phyloP scores from a whole-genome alignment of 139 green algal species.

The Tetradesmus obliquus region DNA sequence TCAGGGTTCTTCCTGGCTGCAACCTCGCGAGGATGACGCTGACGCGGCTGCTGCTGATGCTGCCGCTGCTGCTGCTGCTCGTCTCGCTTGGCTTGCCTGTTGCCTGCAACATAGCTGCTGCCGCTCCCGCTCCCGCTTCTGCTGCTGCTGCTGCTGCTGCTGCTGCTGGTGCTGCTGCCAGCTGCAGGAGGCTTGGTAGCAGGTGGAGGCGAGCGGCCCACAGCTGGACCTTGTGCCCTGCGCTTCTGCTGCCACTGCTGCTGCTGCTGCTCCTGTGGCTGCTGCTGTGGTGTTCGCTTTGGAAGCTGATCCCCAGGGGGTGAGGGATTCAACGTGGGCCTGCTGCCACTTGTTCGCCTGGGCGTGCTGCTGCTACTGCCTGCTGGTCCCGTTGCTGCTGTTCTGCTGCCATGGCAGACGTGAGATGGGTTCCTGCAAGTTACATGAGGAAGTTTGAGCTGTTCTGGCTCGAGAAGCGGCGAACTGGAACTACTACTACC shows the following conservation, averaged over 20 bases:
- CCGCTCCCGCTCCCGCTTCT: neutral
- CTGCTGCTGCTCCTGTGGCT: neutral
- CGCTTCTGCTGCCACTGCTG: neutral
- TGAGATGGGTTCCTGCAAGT: neutral
- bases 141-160: neutral
- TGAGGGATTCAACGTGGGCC: neutral
- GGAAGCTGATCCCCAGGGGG: neutral
- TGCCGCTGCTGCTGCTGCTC: neutral
- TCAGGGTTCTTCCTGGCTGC: constrained; percentile 50
- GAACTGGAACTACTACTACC: neutral
- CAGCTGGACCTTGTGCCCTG: neutral
- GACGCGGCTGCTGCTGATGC: neutral
- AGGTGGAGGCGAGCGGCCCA: too few species aligned
- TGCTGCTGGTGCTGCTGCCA: neutral
- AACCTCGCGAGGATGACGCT: neutral
- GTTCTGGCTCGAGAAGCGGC: too few species aligned
- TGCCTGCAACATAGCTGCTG: neutral
- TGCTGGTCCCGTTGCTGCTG: neutral
- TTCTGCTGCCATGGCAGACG: neutral
- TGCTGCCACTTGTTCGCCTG: neutral
- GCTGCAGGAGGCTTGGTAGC: neutral
- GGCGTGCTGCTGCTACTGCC: neutral
- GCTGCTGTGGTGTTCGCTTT: neutral
- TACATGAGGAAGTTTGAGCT: neutral
- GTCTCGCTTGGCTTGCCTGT: neutral